Evolutionary conservation across 192 early-diverging fungal genomes (phyloP).

Genomic region (Entomortierella lignicola): DNA sequence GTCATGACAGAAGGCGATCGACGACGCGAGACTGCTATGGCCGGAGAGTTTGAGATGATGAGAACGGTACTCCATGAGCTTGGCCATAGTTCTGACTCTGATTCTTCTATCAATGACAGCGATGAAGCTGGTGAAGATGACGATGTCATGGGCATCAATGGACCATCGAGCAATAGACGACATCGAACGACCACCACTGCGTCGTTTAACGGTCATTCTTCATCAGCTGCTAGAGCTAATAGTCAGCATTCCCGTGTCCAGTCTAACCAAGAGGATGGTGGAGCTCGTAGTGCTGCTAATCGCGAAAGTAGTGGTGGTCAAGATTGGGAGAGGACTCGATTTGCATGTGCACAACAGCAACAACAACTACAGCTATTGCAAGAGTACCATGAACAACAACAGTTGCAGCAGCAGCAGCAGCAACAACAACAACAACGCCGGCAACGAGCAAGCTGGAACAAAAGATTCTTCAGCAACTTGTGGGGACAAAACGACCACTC

Average conservation of each 20-base stretch:
- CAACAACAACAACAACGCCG: conserved; percentile 7
- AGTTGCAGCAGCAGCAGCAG: conserved; percentile 5
- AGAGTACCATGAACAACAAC: neutral
- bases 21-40: neutral
- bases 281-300: neutral
- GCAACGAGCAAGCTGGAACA: conserved; percentile 31
- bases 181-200: neutral
- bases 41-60: conserved; percentile 9
- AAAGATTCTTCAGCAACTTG: conserved; percentile 22
- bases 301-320: neutral
- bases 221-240: too few relatives aligned
- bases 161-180: neutral
- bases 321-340: conserved; percentile 5
- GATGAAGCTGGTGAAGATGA: too few relatives aligned
- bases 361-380: conserved; percentile 8
- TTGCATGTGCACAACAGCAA: conserved; percentile 15
- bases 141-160: too few relatives aligned
- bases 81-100: conserved; percentile 17
- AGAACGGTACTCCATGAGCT: conserved; percentile 15
- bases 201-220: neutral
- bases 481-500: conserved; percentile 12
- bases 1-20: neutral
- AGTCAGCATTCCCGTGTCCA: neutral
- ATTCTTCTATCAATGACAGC: conserved; percentile 14
- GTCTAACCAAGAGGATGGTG: neutral